Base-by-base conservation (phyloP, 495 filamentous ascomycete genomes). In the Aspergillus avenaceus region DNA sequence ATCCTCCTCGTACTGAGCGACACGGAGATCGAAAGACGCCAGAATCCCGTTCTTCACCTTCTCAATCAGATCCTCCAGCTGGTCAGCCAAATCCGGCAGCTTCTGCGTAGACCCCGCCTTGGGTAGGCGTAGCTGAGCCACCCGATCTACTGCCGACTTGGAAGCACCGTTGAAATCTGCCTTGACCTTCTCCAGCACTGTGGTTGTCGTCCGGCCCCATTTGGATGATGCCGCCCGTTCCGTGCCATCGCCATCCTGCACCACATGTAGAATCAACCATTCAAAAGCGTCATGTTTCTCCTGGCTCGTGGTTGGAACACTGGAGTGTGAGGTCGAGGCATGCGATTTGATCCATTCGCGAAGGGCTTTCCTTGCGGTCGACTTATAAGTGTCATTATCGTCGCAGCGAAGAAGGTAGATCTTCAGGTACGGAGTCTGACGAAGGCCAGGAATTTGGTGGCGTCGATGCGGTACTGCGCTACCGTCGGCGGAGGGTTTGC, bases 241-340 rank as follows among this genome's bases (percentile, higher is more conserved):
- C 13, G 87, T 83, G 13, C 56, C 65, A 14, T 72, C 68, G 11
- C 68, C 66, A 18, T 76, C 70, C 40, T 93, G 78, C 13, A 95
- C 83, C 45, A 98, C 84, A 63, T 97, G 93, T 9, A 98, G 58
- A 47, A 98, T 90, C 14, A 98, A 75, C 92, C 92, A 98, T 62
- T 98, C 95, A 60, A 87, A 96, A 4, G 95, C 95, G 72, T 97
- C 95, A 64, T 98, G 93, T 28, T 86, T 79, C 75, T 96, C 82
- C 56, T 84, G 84, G 26, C 78, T 75, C 13, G 65, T 69, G 7
- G 73, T 62, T 2, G 74, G 59, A 14, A 62, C 61, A 34, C 60
- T 71, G 29, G 71, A 70, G 19, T 67, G 68, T 11, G 70, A 60
- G n/a, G 66, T 54, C 14, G 74, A 70, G 0, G 87, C 85, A 53